Conservation (phyloP, 371 early-diverging fungal species). For the Coemansia sp. region DNA sequence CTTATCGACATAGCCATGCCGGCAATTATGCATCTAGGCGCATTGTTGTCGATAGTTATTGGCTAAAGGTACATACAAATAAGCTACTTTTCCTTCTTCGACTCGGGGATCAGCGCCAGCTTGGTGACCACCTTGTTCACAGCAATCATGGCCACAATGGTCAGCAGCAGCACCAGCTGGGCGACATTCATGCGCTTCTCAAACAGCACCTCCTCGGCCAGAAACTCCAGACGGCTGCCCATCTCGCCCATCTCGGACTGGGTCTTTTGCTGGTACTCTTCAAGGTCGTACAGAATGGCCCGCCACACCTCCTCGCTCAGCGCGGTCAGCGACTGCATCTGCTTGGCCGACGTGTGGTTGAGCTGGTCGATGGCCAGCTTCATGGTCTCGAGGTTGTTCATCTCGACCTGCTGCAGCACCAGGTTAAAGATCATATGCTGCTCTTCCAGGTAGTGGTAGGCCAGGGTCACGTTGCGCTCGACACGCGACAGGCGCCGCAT, state of each 20-base stretch:
- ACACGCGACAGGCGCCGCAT: constrained; percentile 77
- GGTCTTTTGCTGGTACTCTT: constrained; percentile 53
- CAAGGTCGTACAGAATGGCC: constrained; percentile 51
- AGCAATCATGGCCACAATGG: constrained; percentile 58
- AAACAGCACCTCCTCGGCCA: constrained; percentile 66
- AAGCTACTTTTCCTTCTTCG: constrained; percentile 42
- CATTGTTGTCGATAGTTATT: too few relatives aligned
- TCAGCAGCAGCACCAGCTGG: constrained; percentile 59
- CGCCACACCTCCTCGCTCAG: constrained; percentile 57
- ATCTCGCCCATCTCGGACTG: constrained; percentile 55
- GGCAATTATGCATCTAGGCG: too few relatives aligned
- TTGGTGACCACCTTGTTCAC: constrained; percentile 49
- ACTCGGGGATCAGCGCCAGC: constrained; percentile 47
- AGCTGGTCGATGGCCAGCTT: constrained; percentile 61
- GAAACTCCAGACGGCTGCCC: constrained; percentile 53
- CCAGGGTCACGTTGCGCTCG: constrained; percentile 77
- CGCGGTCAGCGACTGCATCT: constrained; percentile 60
- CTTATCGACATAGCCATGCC: too few relatives aligned
- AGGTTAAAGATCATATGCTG: constrained; percentile 78
- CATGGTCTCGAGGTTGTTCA: constrained; percentile 60
- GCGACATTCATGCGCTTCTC: constrained; percentile 62
- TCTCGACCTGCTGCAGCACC: constrained; percentile 65
- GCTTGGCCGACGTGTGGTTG: constrained; percentile 61
- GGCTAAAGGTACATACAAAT: background rate
- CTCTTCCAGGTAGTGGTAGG: constrained; percentile 81